These are phyloP conservation scores for Alloteropsis semialata DNA, from an alignment of 176 grass and related monocot species.

Conservation along the genomic window DNA sequence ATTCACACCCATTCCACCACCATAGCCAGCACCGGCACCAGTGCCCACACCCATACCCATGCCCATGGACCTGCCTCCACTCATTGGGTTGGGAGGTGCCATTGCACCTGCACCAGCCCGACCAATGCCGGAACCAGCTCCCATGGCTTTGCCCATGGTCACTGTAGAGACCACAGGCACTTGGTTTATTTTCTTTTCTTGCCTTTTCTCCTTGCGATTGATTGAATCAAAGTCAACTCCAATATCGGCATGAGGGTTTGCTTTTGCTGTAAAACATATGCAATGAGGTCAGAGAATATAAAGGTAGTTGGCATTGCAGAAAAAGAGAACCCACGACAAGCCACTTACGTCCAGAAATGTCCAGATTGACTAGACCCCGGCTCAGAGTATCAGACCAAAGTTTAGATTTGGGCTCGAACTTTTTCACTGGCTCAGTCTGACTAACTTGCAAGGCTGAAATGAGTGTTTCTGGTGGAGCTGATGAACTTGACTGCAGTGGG, in stretches of 20 bases:
- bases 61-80: constrained; percentile 42
- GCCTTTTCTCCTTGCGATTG: constrained; percentile 90
- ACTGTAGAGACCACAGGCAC: constrained; percentile 62
- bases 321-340: constrained; percentile 15
- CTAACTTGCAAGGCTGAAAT: constrained; percentile 52
- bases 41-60: constrained; percentile 54
- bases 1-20: constrained; percentile 64
- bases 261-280: constrained; percentile 65
- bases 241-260: constrained; percentile 92
- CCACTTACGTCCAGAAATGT: constrained; percentile 98
- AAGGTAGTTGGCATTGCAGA: constrained; percentile 1
- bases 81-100: constrained; percentile 59
- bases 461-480: constrained; percentile 57
- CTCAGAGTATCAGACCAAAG: constrained; percentile 96
- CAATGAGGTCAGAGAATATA: constrained; percentile 13
- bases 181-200: constrained; percentile 74
- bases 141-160: constrained; percentile 97
- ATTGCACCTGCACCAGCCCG: constrained; percentile 50
- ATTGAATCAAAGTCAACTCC: constrained; percentile 98
- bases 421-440: constrained; percentile 60
- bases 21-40: constrained; percentile 25
- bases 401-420: constrained; percentile 86
- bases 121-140: constrained; percentile 76
- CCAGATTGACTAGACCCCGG: constrained; percentile 85
- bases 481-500: constrained; percentile 38